Percentiles rank a stretch among this genome's conserved stretches.
These are phyloP conservation scores for Amanita subjunquillea DNA, from an alignment of 768 basidiomycete genomes.

Conservation along the genomic window DNA sequence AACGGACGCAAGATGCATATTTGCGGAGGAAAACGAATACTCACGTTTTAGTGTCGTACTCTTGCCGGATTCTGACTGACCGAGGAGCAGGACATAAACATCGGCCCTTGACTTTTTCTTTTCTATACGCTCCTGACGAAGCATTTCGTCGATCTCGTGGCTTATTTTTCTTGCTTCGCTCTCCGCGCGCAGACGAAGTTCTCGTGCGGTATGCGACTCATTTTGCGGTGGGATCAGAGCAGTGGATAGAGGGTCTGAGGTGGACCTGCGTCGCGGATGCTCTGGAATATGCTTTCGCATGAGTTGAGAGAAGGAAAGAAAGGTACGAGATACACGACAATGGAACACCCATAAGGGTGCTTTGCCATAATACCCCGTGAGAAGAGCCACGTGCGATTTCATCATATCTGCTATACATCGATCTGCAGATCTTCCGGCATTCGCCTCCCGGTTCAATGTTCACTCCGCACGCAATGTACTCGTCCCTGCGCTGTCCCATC, in stretches of 20 bases:
- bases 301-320: conserved; percentile 14
- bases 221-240: conserved; percentile 61
- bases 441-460: background rate
- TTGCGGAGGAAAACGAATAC: conserved; percentile 19
- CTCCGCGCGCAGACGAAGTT: conserved; percentile 55
- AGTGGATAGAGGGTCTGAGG: conserved; percentile 63
- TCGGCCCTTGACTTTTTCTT: conserved; percentile 48
- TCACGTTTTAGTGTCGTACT: conserved; percentile 84
- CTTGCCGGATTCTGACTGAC: conserved; percentile 87
- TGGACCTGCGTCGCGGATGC: conserved; percentile 24
- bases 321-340: conserved; percentile 13
- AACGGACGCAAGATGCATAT: background rate
- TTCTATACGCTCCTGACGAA: conserved; percentile 55
- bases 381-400: conserved; percentile 3
- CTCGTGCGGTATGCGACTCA: conserved; percentile 61
- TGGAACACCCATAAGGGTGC: conserved; percentile 5
- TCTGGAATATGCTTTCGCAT: conserved; percentile 32
- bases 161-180: conserved; percentile 63
- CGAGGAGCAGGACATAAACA: conserved; percentile 71
- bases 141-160: conserved; percentile 72
- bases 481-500: too few relatives aligned
- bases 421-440: background rate
- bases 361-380: conserved; percentile 2
- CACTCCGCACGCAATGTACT: background rate
- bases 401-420: background rate